Conservation (phyloP, 805 yeast species). For the Suhomyces sp. region DNA sequence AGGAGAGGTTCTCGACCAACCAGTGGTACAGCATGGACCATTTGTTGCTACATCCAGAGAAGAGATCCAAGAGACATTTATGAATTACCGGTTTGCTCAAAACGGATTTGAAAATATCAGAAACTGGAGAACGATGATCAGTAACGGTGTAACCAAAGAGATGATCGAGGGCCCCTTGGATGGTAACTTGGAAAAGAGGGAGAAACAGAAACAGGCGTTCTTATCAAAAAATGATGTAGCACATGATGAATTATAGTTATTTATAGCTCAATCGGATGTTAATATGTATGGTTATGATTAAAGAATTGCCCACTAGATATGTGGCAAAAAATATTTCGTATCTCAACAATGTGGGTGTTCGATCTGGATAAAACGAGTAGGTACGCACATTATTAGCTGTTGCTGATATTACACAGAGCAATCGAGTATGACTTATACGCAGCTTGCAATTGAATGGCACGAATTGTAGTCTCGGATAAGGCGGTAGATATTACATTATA, state of each 20-base stretch:
- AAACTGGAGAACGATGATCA: conserved; percentile 54
- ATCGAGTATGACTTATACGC: too few relatives aligned
- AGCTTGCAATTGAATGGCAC: too few relatives aligned
- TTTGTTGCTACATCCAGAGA: conserved; percentile 75
- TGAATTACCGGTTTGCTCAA: conserved; percentile 63
- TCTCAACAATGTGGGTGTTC: too few relatives aligned
- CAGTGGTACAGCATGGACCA: conserved; percentile 87
- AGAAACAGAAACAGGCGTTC: conserved; percentile 15
- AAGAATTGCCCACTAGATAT: not conserved
- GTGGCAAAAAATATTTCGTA: not conserved
- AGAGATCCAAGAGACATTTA: conserved; percentile 65
- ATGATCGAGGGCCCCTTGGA: conserved; percentile 39
- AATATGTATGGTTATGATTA: not conserved
- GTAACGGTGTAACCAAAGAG: conserved; percentile 40
- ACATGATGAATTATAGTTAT: not conserved
- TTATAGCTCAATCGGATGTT: not conserved
- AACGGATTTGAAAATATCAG: conserved; percentile 70
- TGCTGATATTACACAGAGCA: too few relatives aligned
- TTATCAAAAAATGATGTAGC: not conserved
- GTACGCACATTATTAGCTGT: too few relatives aligned
- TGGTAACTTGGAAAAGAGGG: conserved; percentile 33
- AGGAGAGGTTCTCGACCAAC: conserved; percentile 71
- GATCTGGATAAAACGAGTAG: too few relatives aligned
- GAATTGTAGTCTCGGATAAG: too few relatives aligned
- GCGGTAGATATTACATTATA: too few relatives aligned